Conservation (phyloP, 2,329 filamentous ascomycete species). For the Botrytis fragariae region DNA sequence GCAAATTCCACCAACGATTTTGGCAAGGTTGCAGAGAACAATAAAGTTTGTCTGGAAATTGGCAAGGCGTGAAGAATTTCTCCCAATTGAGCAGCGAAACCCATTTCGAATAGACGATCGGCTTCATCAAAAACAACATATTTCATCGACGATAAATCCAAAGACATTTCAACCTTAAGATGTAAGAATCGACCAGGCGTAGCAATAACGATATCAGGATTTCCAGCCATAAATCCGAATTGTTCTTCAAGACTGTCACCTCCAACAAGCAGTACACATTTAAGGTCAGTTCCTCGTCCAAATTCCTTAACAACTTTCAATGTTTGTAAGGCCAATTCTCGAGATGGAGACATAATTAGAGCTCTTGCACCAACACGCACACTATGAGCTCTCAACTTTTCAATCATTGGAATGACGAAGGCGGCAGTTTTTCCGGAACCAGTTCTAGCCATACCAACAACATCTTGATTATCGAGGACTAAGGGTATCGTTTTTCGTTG, state of each 20-base stretch:
- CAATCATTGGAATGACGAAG: constrained; percentile 98
- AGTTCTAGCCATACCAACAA: constrained; percentile 99
- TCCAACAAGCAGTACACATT: constrained; percentile 86
- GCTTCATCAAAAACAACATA: constrained; percentile 99
- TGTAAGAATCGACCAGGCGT: constrained; percentile 96
- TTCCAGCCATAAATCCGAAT: constrained; percentile 86
- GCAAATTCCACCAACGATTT: constrained; percentile 96
- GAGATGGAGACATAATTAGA: constrained; percentile 84
- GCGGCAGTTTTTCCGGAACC: constrained; percentile 98
- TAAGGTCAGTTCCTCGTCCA: constrained; percentile 83
- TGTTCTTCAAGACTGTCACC: constrained; percentile 96
- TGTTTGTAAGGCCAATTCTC: constrained; percentile 92
- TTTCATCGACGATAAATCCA: constrained; percentile 85
- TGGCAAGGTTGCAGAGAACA: constrained; percentile 94
- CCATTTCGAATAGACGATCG: constrained; percentile 97
- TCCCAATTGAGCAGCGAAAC: constrained; percentile 87
- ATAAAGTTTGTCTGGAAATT: constrained; percentile 76
- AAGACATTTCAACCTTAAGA: constrained; percentile 91
- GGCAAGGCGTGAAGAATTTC: constrained; percentile 92
- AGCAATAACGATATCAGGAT: constrained; percentile 96
- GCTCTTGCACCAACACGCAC: constrained; percentile 81
- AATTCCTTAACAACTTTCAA: constrained; percentile 96
- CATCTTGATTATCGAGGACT: constrained; percentile 84
- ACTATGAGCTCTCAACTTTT: constrained; percentile 85
- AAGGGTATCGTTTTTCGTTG: constrained; percentile 95